Base-by-base conservation (phyloP, 2,329 filamentous ascomycete genomes). In the Aspergillus uvarum region DNA sequence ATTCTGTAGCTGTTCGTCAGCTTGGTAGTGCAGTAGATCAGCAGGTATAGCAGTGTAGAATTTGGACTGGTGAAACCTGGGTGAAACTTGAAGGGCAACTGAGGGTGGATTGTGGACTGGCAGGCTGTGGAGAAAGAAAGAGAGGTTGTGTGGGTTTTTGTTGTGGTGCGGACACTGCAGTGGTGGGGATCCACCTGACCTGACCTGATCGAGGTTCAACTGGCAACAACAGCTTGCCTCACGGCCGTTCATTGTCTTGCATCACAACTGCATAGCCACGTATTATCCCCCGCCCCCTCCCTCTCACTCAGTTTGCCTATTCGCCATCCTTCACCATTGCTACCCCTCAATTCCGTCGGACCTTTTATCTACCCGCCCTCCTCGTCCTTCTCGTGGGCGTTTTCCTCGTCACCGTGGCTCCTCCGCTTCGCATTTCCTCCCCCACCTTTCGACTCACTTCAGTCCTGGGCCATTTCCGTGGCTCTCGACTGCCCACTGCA, bases 331-430 rank as follows among this genome's bases (percentile, higher is more conserved):
- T 55, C 59, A 67, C 48, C 58, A 66, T 65, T 65, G 49, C 26
- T 54, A 29, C 54, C 57, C 38, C 51, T 55, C 50, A 42, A 59
- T 42, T 26, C 59, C 62, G 58, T 29, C 32, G 32, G 3, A 58
- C 63, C 61, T 58, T 70, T 64, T 66, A 66, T 70, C 62, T 69
- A 42, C 65, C 68, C 62, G 61, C 69, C 66, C 61, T 74, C 60
- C 63, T 76, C 59, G 64, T 73, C 60, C 68, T 76, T 58, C 66
- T 77, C 61, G 47, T 77, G 63, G 69, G 70, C 65, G 68, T 78
- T 64, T 61, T 68, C 59, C 62, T 78, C 47, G 56, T 74, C 78
- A 81, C 73, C 75, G 77, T 82, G 80, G 80, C 80, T 76, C 79
- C 77, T 63, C 70, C 76, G 61, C 73, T 77, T 65, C 74, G 78